Conservation (phyloP, 139 green algal genomes). For the Tetraselmis striata region DNA sequence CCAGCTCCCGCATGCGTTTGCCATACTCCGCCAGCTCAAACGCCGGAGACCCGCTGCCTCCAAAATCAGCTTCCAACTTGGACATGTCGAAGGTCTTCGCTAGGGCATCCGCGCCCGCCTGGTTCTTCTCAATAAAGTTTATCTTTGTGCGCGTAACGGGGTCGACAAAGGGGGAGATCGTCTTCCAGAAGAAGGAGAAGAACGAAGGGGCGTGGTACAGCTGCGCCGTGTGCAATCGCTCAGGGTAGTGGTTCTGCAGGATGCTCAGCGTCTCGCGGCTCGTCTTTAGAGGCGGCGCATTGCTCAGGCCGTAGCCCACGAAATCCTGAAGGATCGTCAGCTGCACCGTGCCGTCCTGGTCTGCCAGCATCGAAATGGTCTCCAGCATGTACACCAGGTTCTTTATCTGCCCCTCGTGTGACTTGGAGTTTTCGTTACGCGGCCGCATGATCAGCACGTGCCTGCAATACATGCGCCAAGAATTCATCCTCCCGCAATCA, state of each 20-base stretch:
- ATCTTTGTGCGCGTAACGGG: constrained; percentile 23
- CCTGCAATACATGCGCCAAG: constrained; percentile 17
- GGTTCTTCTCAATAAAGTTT: constrained; percentile 5
- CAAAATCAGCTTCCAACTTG: constrained; percentile 6
- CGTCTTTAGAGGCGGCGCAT: constrained; percentile 42
- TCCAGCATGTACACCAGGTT: constrained; percentile 46
- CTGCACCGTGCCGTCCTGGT: not conserved
- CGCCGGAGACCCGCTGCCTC: constrained; percentile 4
- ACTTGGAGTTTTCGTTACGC: constrained; percentile 30
- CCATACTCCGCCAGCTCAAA: constrained; percentile 8
- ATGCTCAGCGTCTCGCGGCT: constrained; percentile 42
- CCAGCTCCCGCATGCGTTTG: not conserved
- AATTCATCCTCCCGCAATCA: constrained; percentile 3
- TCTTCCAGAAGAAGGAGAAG: constrained; percentile 5
- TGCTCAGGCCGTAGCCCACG: constrained; percentile 32
- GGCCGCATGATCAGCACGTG: constrained; percentile 36
- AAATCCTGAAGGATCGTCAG: constrained; percentile 23
- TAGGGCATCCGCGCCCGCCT: not conserved
- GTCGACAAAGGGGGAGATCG: constrained; percentile 31
- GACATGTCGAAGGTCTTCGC: constrained; percentile 7
- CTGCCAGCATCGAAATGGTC: constrained; percentile 5
- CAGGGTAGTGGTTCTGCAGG: constrained; percentile 52
- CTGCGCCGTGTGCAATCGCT: constrained; percentile 3
- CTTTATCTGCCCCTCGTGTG: constrained; percentile 38
- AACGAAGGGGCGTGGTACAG: not conserved